Base-by-base conservation (phyloP, 352 stramenopile genomes). In the Aphanomyces invadans region DNA sequence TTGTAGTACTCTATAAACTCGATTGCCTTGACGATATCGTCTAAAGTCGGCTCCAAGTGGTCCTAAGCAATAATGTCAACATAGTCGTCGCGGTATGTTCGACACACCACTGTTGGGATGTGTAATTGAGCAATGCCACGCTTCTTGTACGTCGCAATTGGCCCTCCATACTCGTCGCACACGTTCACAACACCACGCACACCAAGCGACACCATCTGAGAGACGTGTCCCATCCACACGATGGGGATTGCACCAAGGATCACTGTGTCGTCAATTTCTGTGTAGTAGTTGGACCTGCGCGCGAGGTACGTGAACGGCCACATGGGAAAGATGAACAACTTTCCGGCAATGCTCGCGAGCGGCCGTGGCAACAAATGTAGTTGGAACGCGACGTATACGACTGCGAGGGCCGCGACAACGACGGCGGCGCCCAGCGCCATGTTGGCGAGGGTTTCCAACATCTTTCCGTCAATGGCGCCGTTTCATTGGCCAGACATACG, bases 151-250 rank as follows among this genome's bases (percentile, higher is more conserved):
- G 92, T 78, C 25, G 72, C 69, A 23, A 87, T 59, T 2, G 95
- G 95, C 0, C 95, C 95, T 2, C 61, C 44, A 70, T 98, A 98
- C 75, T 98, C 95, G 68, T 98, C 92, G 70, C 94, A 98, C 64
- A 98, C 79, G 64, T 98, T 98, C 36, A 98, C 79, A 12, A 98
- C 90, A 21, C 88, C 92, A 21, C 87, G 82, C 12, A 98, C 82
- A 15, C 89, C 76, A 61, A 81, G 76, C 36, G 87, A 77, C 51
- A 89, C 70, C 4, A 98, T 74, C 55, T 73, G 75, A 36, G 95
- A 70, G 28, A 95, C 86, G 76, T 96, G 87, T 26, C 77, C 70
- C 71, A 95, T 78, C 66, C 92, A 95, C 17, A 81, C 76, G 79
- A 98, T 94, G 12, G 91, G 91, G 44, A 90, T 91, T 12, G 88